Conservation (phyloP, 495 filamentous ascomycete species). For the Letharia lupina region DNA sequence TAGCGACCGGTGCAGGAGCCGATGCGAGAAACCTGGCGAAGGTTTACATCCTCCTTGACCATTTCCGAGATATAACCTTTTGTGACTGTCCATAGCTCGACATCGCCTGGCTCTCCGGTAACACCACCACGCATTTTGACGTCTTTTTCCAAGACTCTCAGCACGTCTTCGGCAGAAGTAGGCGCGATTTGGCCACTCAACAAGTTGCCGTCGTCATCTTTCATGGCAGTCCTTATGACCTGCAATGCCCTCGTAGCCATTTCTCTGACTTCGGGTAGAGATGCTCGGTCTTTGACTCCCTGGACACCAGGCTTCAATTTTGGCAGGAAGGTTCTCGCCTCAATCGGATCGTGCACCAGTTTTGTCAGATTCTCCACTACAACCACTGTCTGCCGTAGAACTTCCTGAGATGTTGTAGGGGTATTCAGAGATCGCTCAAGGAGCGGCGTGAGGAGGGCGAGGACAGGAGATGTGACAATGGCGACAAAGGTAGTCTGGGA, state of each 20-base stretch:
- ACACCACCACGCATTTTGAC: slow-evolving; percentile 61
- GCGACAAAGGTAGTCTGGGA: slow-evolving; percentile 99
- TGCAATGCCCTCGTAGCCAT: slow-evolving; percentile 72
- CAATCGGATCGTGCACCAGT: slow-evolving; percentile 93
- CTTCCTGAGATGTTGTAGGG: slow-evolving; percentile 84
- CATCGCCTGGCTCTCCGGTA: slow-evolving; percentile 46
- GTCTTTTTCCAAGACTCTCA: slow-evolving; percentile 62
- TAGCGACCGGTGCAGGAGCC: slow-evolving; percentile 59
- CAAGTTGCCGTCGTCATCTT: slow-evolving; percentile 51
- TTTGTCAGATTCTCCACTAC: slow-evolving; percentile 99
- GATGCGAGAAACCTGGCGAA: slow-evolving; percentile 68
- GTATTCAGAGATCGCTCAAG: slow-evolving; percentile 88
- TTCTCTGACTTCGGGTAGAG: slow-evolving; percentile 89
- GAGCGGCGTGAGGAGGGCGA: slow-evolving; percentile 93
- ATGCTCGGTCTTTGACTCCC: slow-evolving; percentile 75
- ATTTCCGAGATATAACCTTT: slow-evolving; percentile 74
- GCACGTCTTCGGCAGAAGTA: slow-evolving; percentile 68
- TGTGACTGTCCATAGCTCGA: slow-evolving; percentile 54
- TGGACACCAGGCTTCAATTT: slow-evolving; percentile 93
- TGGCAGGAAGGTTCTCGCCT: slow-evolving; percentile 91
- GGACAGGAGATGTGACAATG: slow-evolving; percentile 91
- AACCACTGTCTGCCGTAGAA: slow-evolving; percentile 87
- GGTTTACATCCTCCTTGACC: slow-evolving; percentile 83
- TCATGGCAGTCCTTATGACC: slow-evolving; percentile 94
- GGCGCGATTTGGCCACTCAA: slow-evolving; percentile 53